Base-by-base conservation (phyloP, 2,329 filamentous ascomycete genomes). In the Coleophoma eucalyptorum region DNA sequence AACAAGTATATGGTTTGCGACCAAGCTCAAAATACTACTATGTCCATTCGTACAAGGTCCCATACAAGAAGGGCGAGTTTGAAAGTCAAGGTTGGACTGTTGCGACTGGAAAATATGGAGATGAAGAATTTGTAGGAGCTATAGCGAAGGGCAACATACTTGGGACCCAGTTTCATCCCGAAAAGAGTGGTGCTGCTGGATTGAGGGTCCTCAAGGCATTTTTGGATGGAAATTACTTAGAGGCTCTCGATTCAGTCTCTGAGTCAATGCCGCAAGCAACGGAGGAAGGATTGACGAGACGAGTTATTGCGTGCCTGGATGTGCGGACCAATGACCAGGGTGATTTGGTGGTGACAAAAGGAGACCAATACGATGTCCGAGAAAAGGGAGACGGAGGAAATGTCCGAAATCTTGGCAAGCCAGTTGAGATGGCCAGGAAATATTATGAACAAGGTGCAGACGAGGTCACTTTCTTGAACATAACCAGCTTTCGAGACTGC, bases 391-490 rank as follows among this genome's bases (percentile, higher is more conserved):
- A 73, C 13, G 75, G 76, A 51, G 77, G 81, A 49, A 74, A 80
- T 59, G 92, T 99, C 34, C 85, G 94, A 56, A 99, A 99, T 69
- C 79, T 99, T 3, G 94, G 94, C 58, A 99, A 99, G 71, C 94
- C 94, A 2, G 92, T 99, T 45, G 91, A 96, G 58, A 89, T 99
- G 81, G 94, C 94, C 8, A 84, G 83, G 70, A 84, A 83, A 63
- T 99, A 99, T 76, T 99, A 97, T 75, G 87, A 95, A 65, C 90
- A 96, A 72, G 94, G 94, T 53, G 92, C 94, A 12, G 94, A 99
- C 70, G 94, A 99, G 72, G 82, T 99, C 50, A 96, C 93, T 1
- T 99, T 99, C 70, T 79, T 99, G 59, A 99, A 99, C 78, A 99
- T 99, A 66, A 99, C 93, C 1, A 94, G 88, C 18, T 99, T 99